Evolutionary conservation across 2,329 filamentous ascomycete genomes (phyloP).

Genomic region (Periglandula ipomoeae): DNA sequence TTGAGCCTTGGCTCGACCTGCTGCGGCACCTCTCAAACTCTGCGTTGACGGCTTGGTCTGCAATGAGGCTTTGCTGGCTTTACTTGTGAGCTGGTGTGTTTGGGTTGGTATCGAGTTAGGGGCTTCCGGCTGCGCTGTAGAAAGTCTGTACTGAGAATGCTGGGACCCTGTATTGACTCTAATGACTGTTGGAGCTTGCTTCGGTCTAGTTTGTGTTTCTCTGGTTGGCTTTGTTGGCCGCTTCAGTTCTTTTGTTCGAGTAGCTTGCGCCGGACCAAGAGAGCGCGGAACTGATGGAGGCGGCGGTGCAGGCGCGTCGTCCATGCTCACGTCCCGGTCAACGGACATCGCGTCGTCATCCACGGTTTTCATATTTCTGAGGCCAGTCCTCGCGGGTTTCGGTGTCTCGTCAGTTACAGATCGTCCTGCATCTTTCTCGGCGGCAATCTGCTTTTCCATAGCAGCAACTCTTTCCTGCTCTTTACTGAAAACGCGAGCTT

Average conservation of each 20-base stretch:
- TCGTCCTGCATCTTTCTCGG: slow-evolving; percentile 44
- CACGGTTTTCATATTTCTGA: slow-evolving; percentile 36
- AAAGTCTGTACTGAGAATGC: slow-evolving; percentile 47
- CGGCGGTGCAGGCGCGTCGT: slow-evolving; percentile 46
- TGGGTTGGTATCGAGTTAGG: slow-evolving; percentile 20
- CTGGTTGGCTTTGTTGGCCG: slow-evolving; percentile 55
- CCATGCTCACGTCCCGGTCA: slow-evolving; percentile 45
- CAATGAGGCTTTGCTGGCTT: slow-evolving; percentile 57
- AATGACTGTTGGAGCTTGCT: slow-evolving; percentile 61
- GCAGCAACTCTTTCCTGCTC: slow-evolving; percentile 45
- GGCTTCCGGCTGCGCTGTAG: slow-evolving; percentile 45
- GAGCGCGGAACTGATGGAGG: slow-evolving; percentile 51
- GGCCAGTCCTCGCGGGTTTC: slow-evolving; percentile 40
- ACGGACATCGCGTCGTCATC: slow-evolving; percentile 20
- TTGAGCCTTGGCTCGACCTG: slow-evolving; percentile 59
- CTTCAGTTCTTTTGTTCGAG: slow-evolving; percentile 45
- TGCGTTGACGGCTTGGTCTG: slow-evolving; percentile 47
- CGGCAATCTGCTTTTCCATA: slow-evolving; percentile 43
- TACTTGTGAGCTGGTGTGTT: slow-evolving; percentile 45
- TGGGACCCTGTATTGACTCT: slow-evolving; percentile 60
- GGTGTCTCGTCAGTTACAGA: slow-evolving; percentile 29
- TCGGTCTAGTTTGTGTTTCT: slow-evolving; percentile 47
- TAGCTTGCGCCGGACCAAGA: slow-evolving; percentile 35
- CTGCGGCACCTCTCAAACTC: slow-evolving; percentile 51
- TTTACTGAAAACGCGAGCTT: slow-evolving; percentile 49